A percentile compares a stretch with the other conserved stretches of the same genome.
phyloP scores from a whole-genome alignment of 768 basidiomycete genomes.

The Chalciporus pseudorubinellus region DNA sequence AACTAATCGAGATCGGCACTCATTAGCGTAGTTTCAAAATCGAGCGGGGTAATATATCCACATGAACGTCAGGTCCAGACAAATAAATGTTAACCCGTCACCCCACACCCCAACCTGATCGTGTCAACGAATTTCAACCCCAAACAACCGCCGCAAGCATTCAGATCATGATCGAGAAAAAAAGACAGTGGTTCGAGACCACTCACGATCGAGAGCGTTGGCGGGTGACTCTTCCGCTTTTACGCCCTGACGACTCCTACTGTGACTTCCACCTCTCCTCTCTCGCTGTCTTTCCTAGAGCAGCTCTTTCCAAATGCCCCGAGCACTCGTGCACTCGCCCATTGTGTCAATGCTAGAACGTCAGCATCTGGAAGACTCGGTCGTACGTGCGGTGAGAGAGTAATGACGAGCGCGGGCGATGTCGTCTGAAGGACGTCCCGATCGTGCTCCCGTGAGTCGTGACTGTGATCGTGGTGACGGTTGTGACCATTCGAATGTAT shows the following conservation, averaged over 20 bases:
- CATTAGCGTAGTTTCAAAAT: neutral
- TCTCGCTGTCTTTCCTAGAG: slow-evolving; percentile 25
- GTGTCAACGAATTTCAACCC: slow-evolving; percentile 1
- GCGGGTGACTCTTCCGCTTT: neutral
- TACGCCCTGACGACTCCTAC: slow-evolving; percentile 69
- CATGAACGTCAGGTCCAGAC: slow-evolving; percentile 4
- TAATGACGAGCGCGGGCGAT: slow-evolving; percentile 60
- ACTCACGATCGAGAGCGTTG: slow-evolving; percentile 8
- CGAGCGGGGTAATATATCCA: slow-evolving; percentile 10
- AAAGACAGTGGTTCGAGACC: too few relatives aligned
- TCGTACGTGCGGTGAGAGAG: slow-evolving; percentile 75
- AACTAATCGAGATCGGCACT: neutral
- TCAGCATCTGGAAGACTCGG: slow-evolving; percentile 66
- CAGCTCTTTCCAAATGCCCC: slow-evolving; percentile 45
- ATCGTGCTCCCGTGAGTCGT: neutral
- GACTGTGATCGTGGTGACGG: slow-evolving; percentile 15
- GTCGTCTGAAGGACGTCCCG: slow-evolving; percentile 4
- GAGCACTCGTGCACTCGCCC: slow-evolving; percentile 70
- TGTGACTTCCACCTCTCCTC: slow-evolving; percentile 60
- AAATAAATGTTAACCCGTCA: slow-evolving; percentile 2
- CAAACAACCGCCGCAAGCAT: neutral
- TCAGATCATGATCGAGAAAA: neutral
- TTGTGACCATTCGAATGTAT: slow-evolving; percentile 9
- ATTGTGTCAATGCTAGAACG: slow-evolving; percentile 66
- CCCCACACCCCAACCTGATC: slow-evolving; percentile 2